Evolutionary conservation across 108 stramenopile genomes (phyloP).

Genomic region (Skeletonema menzelii): DNA sequence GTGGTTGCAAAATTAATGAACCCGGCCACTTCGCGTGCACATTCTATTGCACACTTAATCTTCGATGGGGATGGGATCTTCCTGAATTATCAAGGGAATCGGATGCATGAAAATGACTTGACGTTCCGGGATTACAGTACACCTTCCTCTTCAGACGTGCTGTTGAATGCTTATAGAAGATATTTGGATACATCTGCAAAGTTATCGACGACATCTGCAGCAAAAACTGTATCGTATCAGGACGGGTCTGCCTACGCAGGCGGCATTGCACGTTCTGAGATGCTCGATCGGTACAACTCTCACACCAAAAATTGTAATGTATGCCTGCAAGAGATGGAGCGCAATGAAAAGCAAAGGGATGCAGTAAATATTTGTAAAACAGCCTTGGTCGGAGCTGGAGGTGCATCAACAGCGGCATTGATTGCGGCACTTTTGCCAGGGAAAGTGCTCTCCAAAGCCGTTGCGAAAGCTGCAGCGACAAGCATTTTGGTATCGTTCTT

Average conservation of each 20-base stretch:
- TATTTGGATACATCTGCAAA: conserved; percentile 15
- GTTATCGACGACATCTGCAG: neutral
- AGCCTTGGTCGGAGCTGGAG: conserved; percentile 17
- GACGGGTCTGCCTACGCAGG: neutral
- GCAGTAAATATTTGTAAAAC: conserved; percentile 5
- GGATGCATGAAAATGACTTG: conserved; percentile 9
- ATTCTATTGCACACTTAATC: conserved; percentile 6
- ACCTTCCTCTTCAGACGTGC: conserved; percentile 19
- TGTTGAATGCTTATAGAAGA: conserved; percentile 19
- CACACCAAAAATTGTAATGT: conserved; percentile 17
- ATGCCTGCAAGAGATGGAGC: conserved; percentile 4
- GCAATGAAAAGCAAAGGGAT: neutral
- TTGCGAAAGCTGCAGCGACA: neutral
- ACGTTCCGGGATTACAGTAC: conserved; percentile 27
- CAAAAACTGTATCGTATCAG: conserved; percentile 8
- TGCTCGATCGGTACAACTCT: conserved; percentile 26
- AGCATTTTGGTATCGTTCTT: neutral
- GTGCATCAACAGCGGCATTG: conserved; percentile 14
- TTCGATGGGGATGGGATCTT: conserved; percentile 37
- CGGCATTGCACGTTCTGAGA: conserved; percentile 4
- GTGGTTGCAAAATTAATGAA: conserved; percentile 8
- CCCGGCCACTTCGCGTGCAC: neutral
- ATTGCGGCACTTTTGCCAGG: neutral
- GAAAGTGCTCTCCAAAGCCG: conserved; percentile 1
- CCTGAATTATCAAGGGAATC: conserved; percentile 24